Evolutionary conservation across 2,329 filamentous ascomycete genomes (phyloP), one percentile per base, ranked within the genome.

Genomic region (Colletotrichum phormii): DNA sequence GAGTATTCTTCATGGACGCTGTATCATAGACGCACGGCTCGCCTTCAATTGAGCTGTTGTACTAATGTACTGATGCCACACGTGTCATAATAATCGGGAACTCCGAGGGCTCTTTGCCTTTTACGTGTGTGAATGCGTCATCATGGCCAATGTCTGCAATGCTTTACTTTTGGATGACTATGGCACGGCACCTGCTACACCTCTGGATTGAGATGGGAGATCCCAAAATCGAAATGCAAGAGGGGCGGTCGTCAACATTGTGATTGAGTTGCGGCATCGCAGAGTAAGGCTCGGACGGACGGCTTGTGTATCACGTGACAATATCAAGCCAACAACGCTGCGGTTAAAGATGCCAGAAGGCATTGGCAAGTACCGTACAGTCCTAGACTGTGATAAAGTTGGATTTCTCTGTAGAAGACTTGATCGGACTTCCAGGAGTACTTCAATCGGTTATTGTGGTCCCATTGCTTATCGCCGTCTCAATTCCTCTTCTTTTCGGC

Each of bases 11-110:
- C 33, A 66, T 62, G 54, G 64, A 67, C 26, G 67, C 57, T 75
- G 73, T 75, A 75, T 59, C 73, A 73, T 75, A 75, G 76, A 75
- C 76, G 68, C 76, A 66, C 68, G 69, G 54, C 67, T 66, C 42
- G 31, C 55, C 49, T 37, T 55, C 42, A 73, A 73, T 73, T 71
- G 67, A 73, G 62, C 58, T 64, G 67, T 60, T 71, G 42, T 70
- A 70, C 53, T 64, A 58, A 70, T 65, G 29, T 58, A 64, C 51
- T 15, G 60, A 49, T 49, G 42, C 42, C 42, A 22, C 42, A 49
- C 7, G 18, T 49, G 18, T 18, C 42, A 22, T 11, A 5, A 49
- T 12, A 22, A 9, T n/a, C 7, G 3, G 3, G 42, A 11, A 5
- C 7, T 49, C 6, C 8, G 3, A 5, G 42, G 15, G 18, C 8